Base-by-base conservation (phyloP, 768 basidiomycete species). In the Hypholoma sublateritium region DNA sequence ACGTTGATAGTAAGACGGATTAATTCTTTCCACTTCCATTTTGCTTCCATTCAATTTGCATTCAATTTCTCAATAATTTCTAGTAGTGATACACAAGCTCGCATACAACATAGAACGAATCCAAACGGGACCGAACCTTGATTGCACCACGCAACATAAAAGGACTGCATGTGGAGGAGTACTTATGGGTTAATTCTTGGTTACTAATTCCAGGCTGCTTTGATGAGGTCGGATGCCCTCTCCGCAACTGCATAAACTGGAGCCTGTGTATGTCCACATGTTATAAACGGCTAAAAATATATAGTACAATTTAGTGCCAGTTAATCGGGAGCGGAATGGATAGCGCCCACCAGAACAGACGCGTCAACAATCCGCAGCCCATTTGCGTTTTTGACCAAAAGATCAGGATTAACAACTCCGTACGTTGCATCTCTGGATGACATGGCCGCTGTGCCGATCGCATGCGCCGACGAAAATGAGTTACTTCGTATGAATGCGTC, bases 291-390 rank as follows among this genome's bases (percentile, higher is more conserved):
- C 69, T 67, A 19, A 8, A n/a, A 32, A 32, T 5, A 5, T 17
- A 14, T 24, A 3, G 13, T 3, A 35, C 16, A 53, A 8, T 35
- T 35, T 47, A 22, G 50, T n/a, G 25, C 32, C 6, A 19, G 17
- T 7, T 37, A 7, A 3, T 17, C 35, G 12, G 4, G 35, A 36
- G 21, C 12, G 25, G 16, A 25, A 16, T 11, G 8, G 25, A 50
- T n/a, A 28, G 37, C 14, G 50, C 73, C 56, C 39, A 73, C 75
- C 57, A 69, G 50, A 57, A 69, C 66, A 11, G 73, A 74, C 2
- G 70, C 70, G 62, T 77, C 75, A 5, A 78, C 71, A 41, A 78
- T 59, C 12, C 77, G 64, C 19, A 78, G 41, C 4, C 72, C 75
- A 1, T 43, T 32, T 1, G 67, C 63, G 0, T 66, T 65, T 58